Percentiles rank a stretch among this genome's conserved stretches.
These are phyloP conservation scores for Prunus mume DNA, from an alignment of 306 rosid species.

Conservation along the genomic window DNA sequence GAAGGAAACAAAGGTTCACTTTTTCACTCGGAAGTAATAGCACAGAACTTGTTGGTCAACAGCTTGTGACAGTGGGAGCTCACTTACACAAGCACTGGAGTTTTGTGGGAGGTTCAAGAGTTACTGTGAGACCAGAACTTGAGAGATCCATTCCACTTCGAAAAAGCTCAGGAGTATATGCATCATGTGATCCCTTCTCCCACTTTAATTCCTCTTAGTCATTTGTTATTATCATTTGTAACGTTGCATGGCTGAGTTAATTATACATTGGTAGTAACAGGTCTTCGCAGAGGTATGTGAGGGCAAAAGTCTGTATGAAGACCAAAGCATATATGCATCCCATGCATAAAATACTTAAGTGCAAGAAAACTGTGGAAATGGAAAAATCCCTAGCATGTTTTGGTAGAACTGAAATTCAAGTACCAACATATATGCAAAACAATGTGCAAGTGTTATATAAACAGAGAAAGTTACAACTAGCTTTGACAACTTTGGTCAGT, in stretches of 20 bases:
- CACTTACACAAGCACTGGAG: constrained; percentile 53
- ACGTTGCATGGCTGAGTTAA: neutral
- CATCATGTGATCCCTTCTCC: constrained; percentile 65
- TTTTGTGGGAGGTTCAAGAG: constrained; percentile 72
- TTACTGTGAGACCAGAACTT: constrained; percentile 50
- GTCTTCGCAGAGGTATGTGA: neutral
- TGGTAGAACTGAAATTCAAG: neutral
- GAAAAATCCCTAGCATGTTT: neutral
- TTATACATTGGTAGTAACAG: neutral
- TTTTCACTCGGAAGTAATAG: constrained; percentile 38
- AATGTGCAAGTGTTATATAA: neutral
- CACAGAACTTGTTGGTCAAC: constrained; percentile 38
- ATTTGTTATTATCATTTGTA: neutral
- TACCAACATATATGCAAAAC: neutral
- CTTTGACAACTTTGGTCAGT: neutral
- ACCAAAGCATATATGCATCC: neutral
- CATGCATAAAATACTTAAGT: neutral
- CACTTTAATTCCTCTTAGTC: constrained; percentile 2
- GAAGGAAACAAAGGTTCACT: constrained; percentile 31
- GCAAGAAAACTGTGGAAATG: neutral
- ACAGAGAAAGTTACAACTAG: neutral
- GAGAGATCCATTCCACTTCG: constrained; percentile 31
- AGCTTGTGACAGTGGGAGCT: constrained; percentile 22
- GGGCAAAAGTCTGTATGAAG: neutral
- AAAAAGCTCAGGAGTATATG: constrained; percentile 43